Evolutionary conservation across 2,329 filamentous ascomycete genomes (phyloP).

Genomic region (Ophiostoma angusticollis): DNA sequence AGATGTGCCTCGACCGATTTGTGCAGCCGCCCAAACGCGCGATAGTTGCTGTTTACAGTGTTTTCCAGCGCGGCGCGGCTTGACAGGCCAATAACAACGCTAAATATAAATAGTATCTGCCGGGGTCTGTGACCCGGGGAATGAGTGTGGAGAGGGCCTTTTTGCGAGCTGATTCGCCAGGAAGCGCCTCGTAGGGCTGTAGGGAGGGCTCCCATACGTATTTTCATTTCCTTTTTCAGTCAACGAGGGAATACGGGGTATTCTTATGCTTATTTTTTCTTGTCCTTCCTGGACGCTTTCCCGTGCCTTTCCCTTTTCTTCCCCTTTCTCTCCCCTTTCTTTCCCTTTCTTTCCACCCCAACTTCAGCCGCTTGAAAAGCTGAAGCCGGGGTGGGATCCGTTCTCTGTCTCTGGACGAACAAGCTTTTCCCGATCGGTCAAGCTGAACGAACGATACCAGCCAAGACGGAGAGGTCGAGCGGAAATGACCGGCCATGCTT

Average conservation of each 20-base stretch:
- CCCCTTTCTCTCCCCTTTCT: neutral
- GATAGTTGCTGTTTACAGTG: too few relatives aligned
- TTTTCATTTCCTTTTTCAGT: neutral
- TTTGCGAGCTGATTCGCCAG: constrained; percentile 2
- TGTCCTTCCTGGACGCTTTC: too few relatives aligned
- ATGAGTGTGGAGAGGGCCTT: neutral
- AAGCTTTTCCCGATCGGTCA: neutral
- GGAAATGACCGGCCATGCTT: neutral
- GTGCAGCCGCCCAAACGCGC: too few relatives aligned
- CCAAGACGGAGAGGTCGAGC: neutral
- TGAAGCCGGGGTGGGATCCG: neutral
- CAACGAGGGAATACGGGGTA: too few relatives aligned
- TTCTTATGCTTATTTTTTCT: too few relatives aligned
- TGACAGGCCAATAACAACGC: too few relatives aligned
- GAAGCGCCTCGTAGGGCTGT: constrained; percentile 4
- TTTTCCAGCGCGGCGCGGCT: too few relatives aligned
- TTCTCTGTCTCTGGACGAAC: neutral
- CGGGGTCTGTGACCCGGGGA: too few relatives aligned
- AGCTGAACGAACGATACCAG: neutral
- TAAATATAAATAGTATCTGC: neutral
- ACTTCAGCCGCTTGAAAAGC: constrained; percentile 1
- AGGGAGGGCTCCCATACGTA: neutral
- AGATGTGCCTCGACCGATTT: too few relatives aligned
- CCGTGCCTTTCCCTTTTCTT: neutral
- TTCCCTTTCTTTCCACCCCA: neutral